Conservation (phyloP, 1,284 basidiomycete genomes). For the Gymnopus androsaceus region DNA sequence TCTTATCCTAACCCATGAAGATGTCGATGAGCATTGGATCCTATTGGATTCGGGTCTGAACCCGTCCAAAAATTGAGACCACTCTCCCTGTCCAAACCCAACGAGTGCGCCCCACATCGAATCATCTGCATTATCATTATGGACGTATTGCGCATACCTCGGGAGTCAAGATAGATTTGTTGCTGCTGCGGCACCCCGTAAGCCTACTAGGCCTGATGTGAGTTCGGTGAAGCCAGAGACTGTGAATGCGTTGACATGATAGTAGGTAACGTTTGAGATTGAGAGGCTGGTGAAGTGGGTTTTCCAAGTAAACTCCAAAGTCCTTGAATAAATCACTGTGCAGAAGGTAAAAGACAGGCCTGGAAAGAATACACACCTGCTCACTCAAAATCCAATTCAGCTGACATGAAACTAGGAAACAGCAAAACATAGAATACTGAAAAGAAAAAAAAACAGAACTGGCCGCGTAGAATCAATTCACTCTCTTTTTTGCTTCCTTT, state of each 20-base stretch:
- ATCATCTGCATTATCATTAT: slow-evolving; percentile 49
- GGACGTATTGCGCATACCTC: slow-evolving; percentile 37
- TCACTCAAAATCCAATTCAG: too few species aligned
- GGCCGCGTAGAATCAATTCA: too few species aligned
- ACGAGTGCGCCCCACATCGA: slow-evolving; percentile 62
- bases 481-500: too few species aligned
- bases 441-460: too few species aligned
- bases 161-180: slow-evolving; percentile 29
- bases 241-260: slow-evolving; percentile 12
- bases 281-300: slow-evolving; percentile 32
- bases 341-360: too few species aligned
- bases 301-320: too few species aligned
- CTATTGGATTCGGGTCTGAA: slow-evolving; percentile 7
- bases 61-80: slow-evolving; percentile 45
- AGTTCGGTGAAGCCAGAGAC: slow-evolving; percentile 9
- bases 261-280: slow-evolving; percentile 32
- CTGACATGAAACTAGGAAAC: too few species aligned
- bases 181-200: slow-evolving; percentile 20
- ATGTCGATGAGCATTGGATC: slow-evolving; percentile 13
- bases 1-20: too few species aligned
- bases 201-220: slow-evolving; percentile 18
- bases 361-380: too few species aligned
- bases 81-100: slow-evolving; percentile 62
- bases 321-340: too few species aligned
- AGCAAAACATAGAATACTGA: too few species aligned